A percentile compares a stretch with the other conserved stretches of the same genome.
Evolutionary conservation across 2,329 filamentous ascomycete genomes (phyloP).

Genomic region (Fusarium foetens): DNA sequence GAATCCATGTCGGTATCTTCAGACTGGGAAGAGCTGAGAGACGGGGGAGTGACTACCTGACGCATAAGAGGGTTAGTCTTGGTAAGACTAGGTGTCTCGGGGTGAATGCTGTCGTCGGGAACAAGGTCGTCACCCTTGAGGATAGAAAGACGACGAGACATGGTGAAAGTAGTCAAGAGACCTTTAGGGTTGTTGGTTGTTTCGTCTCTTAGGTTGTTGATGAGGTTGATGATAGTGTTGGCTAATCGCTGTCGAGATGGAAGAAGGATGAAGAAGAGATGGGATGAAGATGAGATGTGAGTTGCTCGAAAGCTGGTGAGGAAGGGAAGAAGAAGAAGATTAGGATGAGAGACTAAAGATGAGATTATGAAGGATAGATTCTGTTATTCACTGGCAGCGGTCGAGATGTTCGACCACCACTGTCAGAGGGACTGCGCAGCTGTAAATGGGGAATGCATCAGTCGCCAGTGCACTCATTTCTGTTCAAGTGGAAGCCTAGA

Average conservation of each 20-base stretch:
- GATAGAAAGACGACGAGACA: neutral
- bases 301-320: neutral
- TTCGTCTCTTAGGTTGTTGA: neutral
- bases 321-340: neutral
- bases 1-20: rapidly evolving
- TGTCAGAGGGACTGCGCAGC: neutral
- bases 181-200: neutral
- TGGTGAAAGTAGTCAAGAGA: neutral
- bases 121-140: neutral
- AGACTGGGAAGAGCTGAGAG: neutral
- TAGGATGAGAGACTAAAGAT: neutral
- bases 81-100: neutral
- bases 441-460: neutral
- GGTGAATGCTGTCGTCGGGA: no score
- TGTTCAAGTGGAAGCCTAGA: neutral
- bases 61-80: neutral
- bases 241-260: neutral
- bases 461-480: rapidly evolving
- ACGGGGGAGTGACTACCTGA: neutral
- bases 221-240: neutral
- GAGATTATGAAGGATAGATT: neutral
- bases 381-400: neutral
- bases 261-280: neutral
- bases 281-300: neutral
- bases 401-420: neutral